Base-by-base conservation (phyloP, 1,139 yeast genomes). In the Zygoascus hellenicus region DNA sequence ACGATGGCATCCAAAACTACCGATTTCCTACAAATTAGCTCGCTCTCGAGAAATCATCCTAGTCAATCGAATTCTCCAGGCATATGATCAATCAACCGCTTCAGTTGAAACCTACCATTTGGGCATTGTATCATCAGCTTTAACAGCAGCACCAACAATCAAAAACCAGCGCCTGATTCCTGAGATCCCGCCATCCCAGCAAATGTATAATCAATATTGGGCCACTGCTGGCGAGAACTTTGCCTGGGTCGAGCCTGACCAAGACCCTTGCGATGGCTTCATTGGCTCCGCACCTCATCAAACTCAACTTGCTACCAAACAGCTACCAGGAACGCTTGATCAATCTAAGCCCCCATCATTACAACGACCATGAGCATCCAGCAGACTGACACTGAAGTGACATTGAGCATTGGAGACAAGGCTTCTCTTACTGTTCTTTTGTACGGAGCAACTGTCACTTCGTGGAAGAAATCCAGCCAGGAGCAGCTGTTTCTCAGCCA, bases 361-460 rank as follows among this genome's bases (percentile, higher is more conserved):
- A 34, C 39, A 16, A 38, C 49, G 16, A 35, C 10, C 38, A 79
- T 78, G 83, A 66, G 78, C 32, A 75, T 85, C 46, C 82, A 82
- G 70, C 85, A 81, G 62, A 73, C 78, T 38, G 85, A 76, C 36
- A 77, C 75, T 48, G 75, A 74, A 51, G 92, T 88, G 30, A 68
- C 79, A 4, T 57, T 89, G 38, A 72, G 81, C 5, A 80, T 74
- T 53, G 83, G 85, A 31, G 59, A 78, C 58, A 59, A 68, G 42
- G 77, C 94, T 31, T 63, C 70, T 15, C 89, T 79, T 15, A 75
- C 79, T 45, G 76, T 92, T 51, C 76, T 90, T 49, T 83, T 84
- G 57, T 86, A 77, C 58, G 98, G 98, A 38, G 98, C 97, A 47
- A 87, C 92, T 19, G 80, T 89, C 7, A 67, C 78, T 32, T 86